phyloP scores from a whole-genome alignment of 1,139 yeast species.

The Lodderomyces oxycetoniae region DNA sequence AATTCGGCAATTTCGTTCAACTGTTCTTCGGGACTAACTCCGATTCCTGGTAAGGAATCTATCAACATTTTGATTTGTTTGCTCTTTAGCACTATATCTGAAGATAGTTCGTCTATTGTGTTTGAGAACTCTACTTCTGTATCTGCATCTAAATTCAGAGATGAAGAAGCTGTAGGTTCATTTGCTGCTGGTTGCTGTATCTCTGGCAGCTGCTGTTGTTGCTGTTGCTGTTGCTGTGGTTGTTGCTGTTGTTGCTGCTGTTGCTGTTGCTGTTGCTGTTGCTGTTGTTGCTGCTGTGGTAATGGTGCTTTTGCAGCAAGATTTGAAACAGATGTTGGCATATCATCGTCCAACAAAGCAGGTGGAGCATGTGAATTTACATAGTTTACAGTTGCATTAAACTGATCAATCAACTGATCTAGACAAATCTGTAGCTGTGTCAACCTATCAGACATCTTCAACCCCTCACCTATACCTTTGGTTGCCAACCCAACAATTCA shows the following conservation, averaged over 20 bases:
- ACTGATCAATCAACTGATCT: conserved; percentile 88
- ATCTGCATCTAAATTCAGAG: conserved; percentile 21
- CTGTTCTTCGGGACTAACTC: conserved; percentile 75
- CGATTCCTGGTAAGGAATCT: conserved; percentile 90
- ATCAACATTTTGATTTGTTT: conserved; percentile 83
- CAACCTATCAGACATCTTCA: conserved; percentile 69
- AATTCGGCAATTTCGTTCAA: conserved; percentile 58
- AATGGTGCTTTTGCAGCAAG: conserved; percentile 46
- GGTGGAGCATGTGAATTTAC: conserved; percentile 52
- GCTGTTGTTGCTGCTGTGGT: conserved; percentile 29
- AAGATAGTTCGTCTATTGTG: conserved; percentile 68
- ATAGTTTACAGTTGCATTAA: conserved; percentile 84
- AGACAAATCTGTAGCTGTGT: conserved; percentile 90
- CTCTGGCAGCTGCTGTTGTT: background rate
- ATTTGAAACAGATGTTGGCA: conserved; percentile 34
- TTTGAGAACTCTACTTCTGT: conserved; percentile 39
- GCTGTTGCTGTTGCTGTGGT: conserved; percentile 7
- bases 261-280: conserved; percentile 12
- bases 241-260: conserved; percentile 8
- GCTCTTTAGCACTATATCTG: conserved; percentile 79
- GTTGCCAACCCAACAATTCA: no score
- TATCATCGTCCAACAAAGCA: conserved; percentile 36
- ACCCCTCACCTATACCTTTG: no score
- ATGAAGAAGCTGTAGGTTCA: background rate
- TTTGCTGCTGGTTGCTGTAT: conserved; percentile 11